Evolutionary conservation across 2,329 filamentous ascomycete species (phyloP).

Genomic region (Bipolaris sorokiniana): DNA sequence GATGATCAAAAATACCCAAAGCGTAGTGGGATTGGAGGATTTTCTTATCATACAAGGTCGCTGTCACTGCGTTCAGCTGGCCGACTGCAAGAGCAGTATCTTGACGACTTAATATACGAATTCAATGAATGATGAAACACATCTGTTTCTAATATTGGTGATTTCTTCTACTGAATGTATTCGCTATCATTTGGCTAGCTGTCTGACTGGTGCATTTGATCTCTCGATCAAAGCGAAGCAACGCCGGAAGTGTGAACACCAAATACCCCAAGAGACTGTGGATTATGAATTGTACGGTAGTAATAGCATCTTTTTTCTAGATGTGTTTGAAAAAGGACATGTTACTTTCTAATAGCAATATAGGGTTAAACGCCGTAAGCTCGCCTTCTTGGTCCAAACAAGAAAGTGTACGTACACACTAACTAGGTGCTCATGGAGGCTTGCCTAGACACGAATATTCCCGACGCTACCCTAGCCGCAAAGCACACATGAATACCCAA

Average conservation of each 20-base stretch:
- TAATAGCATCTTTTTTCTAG: not conserved
- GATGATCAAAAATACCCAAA: slow-evolving; percentile 8
- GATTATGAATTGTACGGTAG: too few species aligned
- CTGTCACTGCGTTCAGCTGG: slow-evolving; percentile 22
- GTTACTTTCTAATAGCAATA: not conserved
- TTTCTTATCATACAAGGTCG: slow-evolving; percentile 7
- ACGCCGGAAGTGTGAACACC: not conserved
- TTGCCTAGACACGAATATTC: slow-evolving; percentile 1
- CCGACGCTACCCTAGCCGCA: slow-evolving; percentile 8
- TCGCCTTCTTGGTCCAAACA: not conserved
- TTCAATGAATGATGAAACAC: slow-evolving; percentile 13
- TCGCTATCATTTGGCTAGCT: not conserved
- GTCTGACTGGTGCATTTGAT: not conserved
- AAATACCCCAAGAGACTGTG: too few species aligned
- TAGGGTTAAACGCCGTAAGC: not conserved
- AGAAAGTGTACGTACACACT: not conserved
- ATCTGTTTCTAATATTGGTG: not conserved
- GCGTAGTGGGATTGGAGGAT: slow-evolving; percentile 10
- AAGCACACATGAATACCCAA: slow-evolving; percentile 3
- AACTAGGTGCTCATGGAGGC: not conserved
- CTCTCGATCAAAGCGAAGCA: not conserved
- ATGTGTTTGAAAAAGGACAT: not conserved
- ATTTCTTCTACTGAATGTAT: not conserved
- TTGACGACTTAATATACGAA: slow-evolving; percentile 8
- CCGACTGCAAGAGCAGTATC: slow-evolving; percentile 19